Conservation (phyloP, 768 basidiomycete species). For the Tricholoma bakamatsutake region DNA sequence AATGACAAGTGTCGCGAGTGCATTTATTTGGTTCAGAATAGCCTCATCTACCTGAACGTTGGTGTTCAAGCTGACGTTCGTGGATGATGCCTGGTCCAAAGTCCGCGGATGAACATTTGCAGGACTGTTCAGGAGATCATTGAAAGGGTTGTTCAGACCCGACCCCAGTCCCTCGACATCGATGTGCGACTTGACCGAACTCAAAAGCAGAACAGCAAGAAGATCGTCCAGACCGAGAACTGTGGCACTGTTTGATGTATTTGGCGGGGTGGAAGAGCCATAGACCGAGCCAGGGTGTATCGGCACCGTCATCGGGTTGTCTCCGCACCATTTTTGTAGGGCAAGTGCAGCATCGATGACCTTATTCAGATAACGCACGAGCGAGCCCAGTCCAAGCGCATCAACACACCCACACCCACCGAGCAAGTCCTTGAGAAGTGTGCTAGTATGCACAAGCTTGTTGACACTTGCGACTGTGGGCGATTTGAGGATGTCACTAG, state of each 20-base stretch:
- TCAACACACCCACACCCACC: slow-evolving; percentile 16
- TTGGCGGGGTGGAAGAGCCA: neutral
- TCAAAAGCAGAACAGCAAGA: slow-evolving; percentile 15
- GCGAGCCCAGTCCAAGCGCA: slow-evolving; percentile 12
- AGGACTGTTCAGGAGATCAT: slow-evolving; percentile 15
- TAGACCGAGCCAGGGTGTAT: neutral
- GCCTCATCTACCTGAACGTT: slow-evolving; percentile 1
- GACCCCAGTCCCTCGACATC: slow-evolving; percentile 17
- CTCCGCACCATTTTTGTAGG: slow-evolving; percentile 11
- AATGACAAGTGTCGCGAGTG: slow-evolving; percentile 5
- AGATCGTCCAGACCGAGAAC: slow-evolving; percentile 21
- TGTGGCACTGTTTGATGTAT: slow-evolving; percentile 13
- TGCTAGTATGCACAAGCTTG: slow-evolving; percentile 15
- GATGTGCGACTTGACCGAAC: slow-evolving; percentile 9
- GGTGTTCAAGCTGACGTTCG: neutral
- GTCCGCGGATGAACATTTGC: neutral
- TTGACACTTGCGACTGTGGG: slow-evolving; percentile 15
- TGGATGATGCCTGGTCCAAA: neutral
- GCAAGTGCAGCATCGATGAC: slow-evolving; percentile 13
- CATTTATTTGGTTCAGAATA: slow-evolving; percentile 6
- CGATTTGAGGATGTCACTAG: slow-evolving; percentile 17
- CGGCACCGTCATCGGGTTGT: slow-evolving; percentile 5
- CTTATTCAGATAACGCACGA: slow-evolving; percentile 11
- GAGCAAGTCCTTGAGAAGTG: slow-evolving; percentile 14
- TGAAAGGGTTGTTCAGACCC: slow-evolving; percentile 12